A percentile compares a stretch with the other conserved stretches of the same genome.
Evolutionary conservation across 2,329 filamentous ascomycete species (phyloP).

Genomic region (Sporothrix phasma): DNA sequence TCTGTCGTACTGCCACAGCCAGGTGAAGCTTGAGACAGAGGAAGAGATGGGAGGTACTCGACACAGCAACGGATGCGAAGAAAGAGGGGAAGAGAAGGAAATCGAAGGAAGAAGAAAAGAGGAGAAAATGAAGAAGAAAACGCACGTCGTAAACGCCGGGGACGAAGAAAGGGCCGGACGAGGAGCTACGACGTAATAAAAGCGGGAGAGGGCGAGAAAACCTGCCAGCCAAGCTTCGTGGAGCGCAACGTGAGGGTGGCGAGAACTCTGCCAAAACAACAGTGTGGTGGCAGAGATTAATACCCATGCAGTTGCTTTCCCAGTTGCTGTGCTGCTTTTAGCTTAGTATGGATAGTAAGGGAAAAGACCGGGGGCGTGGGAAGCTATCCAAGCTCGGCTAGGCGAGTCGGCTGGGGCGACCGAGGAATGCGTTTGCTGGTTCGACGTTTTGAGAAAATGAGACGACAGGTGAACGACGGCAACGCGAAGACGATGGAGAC

Average conservation of each 20-base stretch:
- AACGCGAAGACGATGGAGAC: neutral
- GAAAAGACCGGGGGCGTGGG: slow-evolving; percentile 1
- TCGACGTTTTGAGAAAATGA: neutral
- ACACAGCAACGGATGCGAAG: neutral
- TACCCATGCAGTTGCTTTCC: too few relatives aligned
- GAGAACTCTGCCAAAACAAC: slow-evolving; percentile 4
- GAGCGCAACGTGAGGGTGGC: slow-evolving; percentile 12
- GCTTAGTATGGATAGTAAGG: slow-evolving; percentile 12
- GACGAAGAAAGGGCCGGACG: slow-evolving; percentile 1
- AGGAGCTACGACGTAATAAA: slow-evolving; percentile 12
- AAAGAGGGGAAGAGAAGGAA: neutral
- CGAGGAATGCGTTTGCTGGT: slow-evolving; percentile 7
- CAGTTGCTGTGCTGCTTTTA: slow-evolving; percentile 12
- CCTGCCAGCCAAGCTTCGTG: neutral
- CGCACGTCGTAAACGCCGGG: neutral
- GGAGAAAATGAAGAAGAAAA: neutral
- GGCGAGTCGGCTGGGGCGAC: neutral
- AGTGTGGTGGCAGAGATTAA: neutral
- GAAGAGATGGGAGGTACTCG: neutral
- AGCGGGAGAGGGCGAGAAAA: slow-evolving; percentile 5
- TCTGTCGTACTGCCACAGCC: neutral
- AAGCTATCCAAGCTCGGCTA: slow-evolving; percentile 15
- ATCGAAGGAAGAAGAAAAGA: neutral
- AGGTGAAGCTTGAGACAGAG: neutral
- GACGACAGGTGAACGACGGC: neutral